phyloP scores from a whole-genome alignment of 176 grass and related monocot species.

The Chloris gayana region DNA sequence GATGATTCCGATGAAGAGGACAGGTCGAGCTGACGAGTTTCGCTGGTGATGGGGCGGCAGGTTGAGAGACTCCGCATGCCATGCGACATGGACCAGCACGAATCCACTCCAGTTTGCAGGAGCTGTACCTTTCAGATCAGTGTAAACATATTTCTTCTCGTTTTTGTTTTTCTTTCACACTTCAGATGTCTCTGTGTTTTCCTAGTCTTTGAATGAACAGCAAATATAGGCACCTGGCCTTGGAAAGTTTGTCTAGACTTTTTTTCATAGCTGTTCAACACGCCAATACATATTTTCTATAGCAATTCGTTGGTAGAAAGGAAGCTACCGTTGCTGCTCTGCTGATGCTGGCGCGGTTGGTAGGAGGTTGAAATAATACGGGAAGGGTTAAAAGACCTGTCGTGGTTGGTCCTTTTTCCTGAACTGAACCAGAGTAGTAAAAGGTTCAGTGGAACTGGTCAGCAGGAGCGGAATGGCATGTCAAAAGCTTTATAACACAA shows the following conservation, averaged over 20 bases:
- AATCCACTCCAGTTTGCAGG: background rate
- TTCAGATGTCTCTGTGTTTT: background rate
- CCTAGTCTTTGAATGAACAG: background rate
- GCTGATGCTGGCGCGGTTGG: conserved; percentile 1
- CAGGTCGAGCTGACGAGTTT: background rate
- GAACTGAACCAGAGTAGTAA: background rate
- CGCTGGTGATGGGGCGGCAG: background rate
- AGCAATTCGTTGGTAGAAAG: background rate
- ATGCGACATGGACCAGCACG: no score
- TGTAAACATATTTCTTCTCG: background rate
- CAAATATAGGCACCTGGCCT: background rate
- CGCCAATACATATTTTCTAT: background rate
- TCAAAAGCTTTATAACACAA: background rate
- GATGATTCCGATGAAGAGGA: background rate
- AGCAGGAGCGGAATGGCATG: background rate
- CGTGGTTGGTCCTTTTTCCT: background rate
- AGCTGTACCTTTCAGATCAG: background rate
- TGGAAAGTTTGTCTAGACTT: background rate
- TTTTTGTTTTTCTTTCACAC: background rate
- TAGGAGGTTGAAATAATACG: background rate
- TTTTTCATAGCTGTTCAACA: background rate
- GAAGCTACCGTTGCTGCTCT: background rate
- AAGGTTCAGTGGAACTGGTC: background rate
- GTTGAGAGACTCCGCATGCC: background rate
- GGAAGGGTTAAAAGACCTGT: background rate